These are phyloP conservation scores for Termitomyces titanicus DNA, from an alignment of 768 basidiomycete genomes.

Conservation along the genomic window DNA sequence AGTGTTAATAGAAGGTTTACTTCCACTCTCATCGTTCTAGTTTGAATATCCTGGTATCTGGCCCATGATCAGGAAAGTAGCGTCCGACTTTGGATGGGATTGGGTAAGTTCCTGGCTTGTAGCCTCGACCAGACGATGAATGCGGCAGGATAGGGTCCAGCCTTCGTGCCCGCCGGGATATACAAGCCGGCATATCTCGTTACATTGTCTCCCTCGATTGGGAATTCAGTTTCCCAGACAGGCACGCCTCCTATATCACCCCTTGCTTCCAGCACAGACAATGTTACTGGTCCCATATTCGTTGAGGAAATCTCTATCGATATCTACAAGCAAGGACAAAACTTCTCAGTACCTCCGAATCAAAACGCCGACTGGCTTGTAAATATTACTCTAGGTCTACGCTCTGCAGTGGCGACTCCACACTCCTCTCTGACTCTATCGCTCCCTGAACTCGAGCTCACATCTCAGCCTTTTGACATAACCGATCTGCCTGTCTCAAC, in stretches of 20 bases:
- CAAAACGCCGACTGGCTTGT: slow-evolving; percentile 52
- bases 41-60: slow-evolving; percentile 49
- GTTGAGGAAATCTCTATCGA: slow-evolving; percentile 52
- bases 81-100: slow-evolving; percentile 61
- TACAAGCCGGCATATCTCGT: slow-evolving; percentile 54
- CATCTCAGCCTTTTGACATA: slow-evolving; percentile 29
- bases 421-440: slow-evolving; percentile 37
- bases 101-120: slow-evolving; percentile 33
- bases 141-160: slow-evolving; percentile 41
- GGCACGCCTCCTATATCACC: slow-evolving; percentile 22
- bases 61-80: slow-evolving; percentile 46
- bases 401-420: slow-evolving; percentile 33
- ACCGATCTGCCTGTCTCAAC: slow-evolving; percentile 19
- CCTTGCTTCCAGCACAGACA: slow-evolving; percentile 17
- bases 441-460: slow-evolving; percentile 43
- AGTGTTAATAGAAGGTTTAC: slow-evolving; percentile 39
- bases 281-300: slow-evolving; percentile 30
- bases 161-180: slow-evolving; percentile 53
- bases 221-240: slow-evolving; percentile 11
- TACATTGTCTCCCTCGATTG: slow-evolving; percentile 27
- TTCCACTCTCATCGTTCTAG: slow-evolving; percentile 18
- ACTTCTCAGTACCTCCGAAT: slow-evolving; percentile 38
- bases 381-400: slow-evolving; percentile 48
- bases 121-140: background rate
- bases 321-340: slow-evolving; percentile 50